A percentile compares a stretch with the other conserved stretches of the same genome.
phyloP scores from a whole-genome alignment of 129 eudicot genomes.

The Flaveria sonorensis region DNA sequence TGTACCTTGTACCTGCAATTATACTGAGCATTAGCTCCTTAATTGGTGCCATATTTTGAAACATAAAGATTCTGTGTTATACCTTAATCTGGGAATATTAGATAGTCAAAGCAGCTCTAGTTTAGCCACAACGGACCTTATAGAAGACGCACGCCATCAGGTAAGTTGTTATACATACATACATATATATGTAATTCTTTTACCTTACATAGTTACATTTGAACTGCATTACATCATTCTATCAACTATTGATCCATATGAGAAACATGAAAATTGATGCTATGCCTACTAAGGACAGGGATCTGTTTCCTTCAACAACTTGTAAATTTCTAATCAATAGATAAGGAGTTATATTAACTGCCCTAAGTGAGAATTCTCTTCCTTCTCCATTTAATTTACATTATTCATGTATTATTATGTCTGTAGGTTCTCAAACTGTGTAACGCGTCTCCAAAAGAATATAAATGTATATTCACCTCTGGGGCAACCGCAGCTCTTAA shows the following conservation, averaged over 20 bases:
- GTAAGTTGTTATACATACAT: constrained; percentile 35
- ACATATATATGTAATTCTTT: background rate
- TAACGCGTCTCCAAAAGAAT: constrained; percentile 86
- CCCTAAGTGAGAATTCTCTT: background rate
- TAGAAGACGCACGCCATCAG: constrained; percentile 80
- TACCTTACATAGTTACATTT: background rate
- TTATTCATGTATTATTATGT: background rate
- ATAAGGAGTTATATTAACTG: background rate
- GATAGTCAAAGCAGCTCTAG: constrained; percentile 91
- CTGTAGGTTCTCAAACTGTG: constrained; percentile 72
- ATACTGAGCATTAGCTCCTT: background rate
- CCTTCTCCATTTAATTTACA: background rate
- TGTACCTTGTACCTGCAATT: background rate
- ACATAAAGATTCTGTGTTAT: constrained; percentile 7
- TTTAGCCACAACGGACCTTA: constrained; percentile 49
- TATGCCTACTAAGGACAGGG: background rate
- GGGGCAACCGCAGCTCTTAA: constrained; percentile 97
- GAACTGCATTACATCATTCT: background rate
- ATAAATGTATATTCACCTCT: constrained; percentile 86
- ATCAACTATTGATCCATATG: background rate
- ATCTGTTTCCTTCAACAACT: background rate
- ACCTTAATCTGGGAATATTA: constrained; percentile 54
- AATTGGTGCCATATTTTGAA: background rate
- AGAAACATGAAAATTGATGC: background rate
- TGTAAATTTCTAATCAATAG: background rate